phyloP scores from a whole-genome alignment of 2,329 filamentous ascomycete genomes.

The Alternaria sp. region DNA sequence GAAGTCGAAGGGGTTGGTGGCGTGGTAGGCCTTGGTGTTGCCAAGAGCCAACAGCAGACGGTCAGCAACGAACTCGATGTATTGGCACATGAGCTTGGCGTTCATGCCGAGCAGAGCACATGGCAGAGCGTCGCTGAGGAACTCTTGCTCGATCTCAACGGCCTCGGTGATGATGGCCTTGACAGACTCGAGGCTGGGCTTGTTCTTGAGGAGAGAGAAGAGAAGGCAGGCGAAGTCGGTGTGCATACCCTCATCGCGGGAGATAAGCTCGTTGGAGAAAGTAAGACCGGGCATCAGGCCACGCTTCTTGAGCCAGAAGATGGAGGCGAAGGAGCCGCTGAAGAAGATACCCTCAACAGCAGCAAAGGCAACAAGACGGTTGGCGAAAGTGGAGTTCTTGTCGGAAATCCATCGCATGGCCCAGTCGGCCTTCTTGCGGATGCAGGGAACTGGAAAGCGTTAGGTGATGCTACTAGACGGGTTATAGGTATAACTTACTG shows the following conservation, averaged over 20 bases:
- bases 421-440: slow-evolving; percentile 99
- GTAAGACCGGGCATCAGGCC: slow-evolving; percentile 98
- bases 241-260: slow-evolving; percentile 98
- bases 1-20: slow-evolving; percentile 97
- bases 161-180: slow-evolving; percentile 92
- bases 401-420: slow-evolving; percentile 94
- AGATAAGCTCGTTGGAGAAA: slow-evolving; percentile 99
- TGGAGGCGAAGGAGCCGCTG: slow-evolving; percentile 96
- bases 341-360: slow-evolving; percentile 99
- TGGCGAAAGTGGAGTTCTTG: slow-evolving; percentile 90
- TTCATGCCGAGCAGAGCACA: slow-evolving; percentile 98
- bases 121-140: slow-evolving; percentile 93
- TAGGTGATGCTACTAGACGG: slow-evolving; percentile 25
- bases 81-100: slow-evolving; percentile 95
- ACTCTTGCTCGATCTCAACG: slow-evolving; percentile 94
- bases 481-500: slow-evolving; percentile 63
- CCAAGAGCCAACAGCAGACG: slow-evolving; percentile 90
- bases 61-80: slow-evolving; percentile 99
- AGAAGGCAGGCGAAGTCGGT: slow-evolving; percentile 98
- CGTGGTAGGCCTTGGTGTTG: slow-evolving; percentile 92
- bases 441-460: slow-evolving; percentile 76
- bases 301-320: slow-evolving; percentile 99
- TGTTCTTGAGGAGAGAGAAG: slow-evolving; percentile 95
- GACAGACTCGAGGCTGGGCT: slow-evolving; percentile 81
- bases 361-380: slow-evolving; percentile 94